Evolutionary conservation across 257 asterid genomes (phyloP), one percentile per base, ranked within the genome.

Genomic region (Solanum medicagineum): DNA sequence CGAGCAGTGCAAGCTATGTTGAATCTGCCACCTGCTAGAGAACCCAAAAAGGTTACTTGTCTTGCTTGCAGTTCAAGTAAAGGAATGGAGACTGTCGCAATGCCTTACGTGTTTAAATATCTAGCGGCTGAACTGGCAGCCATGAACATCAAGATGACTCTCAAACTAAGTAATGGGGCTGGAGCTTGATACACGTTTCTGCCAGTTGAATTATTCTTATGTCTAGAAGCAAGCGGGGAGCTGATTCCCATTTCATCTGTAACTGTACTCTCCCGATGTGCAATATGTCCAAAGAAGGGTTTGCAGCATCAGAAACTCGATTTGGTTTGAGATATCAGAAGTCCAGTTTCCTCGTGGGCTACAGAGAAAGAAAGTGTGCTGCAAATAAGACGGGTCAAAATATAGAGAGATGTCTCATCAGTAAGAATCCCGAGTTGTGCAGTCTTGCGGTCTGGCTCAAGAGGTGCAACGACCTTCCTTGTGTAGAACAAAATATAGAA

Each of bases 11-110:
- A 86, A 19, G 91, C 90, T 44, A 91, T 89, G 83, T 71, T 86
- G 32, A 92, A 92, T 40, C 94, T 92, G 20, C 98, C 95, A 1
- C 95, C 94, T 8, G 88, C 87, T 49, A 90, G 89, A 86, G 88
- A 84, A 36, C 93, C 94, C 56, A 93, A 92, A 80, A 94, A 97
- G 90, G 92, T 92, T 10, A 86, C 89, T 0, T 97, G 99, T 70
- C 87, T 94, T 56, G 85, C 97, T 55, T 97, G 99, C 86, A 57
- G 87, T 88, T 90, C 95, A 16, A 93, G 98, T 42, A 93, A 92
- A 87, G 98, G 98, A 11, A 97, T 97, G 98, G 99, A 95, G 91
- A 97, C 97, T 5, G 98, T 97, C 20, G 93, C 98, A 5, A 94
- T 97, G 99, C 98, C 99, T 2, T 97, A 94, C 17, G 99, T 97